phyloP scores from a whole-genome alignment of 176 grass and related monocot species.

The Oryza officinalis region DNA sequence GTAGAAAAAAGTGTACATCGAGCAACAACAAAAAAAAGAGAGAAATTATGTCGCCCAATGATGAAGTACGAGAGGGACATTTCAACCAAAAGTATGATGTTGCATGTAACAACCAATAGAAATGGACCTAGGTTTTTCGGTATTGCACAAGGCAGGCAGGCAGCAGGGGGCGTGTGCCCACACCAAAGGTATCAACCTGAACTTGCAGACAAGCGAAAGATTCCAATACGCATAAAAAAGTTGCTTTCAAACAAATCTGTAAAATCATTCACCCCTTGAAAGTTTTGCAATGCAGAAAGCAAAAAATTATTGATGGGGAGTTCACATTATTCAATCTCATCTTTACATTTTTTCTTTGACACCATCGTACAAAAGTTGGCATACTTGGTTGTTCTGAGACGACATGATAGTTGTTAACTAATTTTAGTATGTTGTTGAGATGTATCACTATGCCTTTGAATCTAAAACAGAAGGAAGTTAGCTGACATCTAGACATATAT shows the following conservation, averaged over 20 bases:
- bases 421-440: not conserved
- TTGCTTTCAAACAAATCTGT: conserved; percentile 30
- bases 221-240: not conserved
- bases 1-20: conserved; percentile 46
- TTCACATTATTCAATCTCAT: not conserved
- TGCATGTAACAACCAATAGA: conserved; percentile 59
- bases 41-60: conserved; percentile 40
- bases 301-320: not conserved
- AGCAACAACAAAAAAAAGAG: not conserved
- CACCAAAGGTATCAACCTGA: conserved; percentile 32
- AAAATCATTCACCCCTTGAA: conserved; percentile 21
- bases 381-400: not conserved
- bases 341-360: not conserved
- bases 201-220: conserved; percentile 21
- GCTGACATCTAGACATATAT: not conserved
- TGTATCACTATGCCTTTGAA: not conserved
- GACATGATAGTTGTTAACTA: not conserved
- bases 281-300: not conserved
- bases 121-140: conserved; percentile 40
- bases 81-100: conserved; percentile 48
- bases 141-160: conserved; percentile 10
- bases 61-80: conserved; percentile 48
- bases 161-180: conserved; percentile 24
- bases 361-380: not conserved
- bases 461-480: not conserved